Evolutionary conservation across 148 eudicot species (phyloP).

Genomic region (Vaccinium darrowii): DNA sequence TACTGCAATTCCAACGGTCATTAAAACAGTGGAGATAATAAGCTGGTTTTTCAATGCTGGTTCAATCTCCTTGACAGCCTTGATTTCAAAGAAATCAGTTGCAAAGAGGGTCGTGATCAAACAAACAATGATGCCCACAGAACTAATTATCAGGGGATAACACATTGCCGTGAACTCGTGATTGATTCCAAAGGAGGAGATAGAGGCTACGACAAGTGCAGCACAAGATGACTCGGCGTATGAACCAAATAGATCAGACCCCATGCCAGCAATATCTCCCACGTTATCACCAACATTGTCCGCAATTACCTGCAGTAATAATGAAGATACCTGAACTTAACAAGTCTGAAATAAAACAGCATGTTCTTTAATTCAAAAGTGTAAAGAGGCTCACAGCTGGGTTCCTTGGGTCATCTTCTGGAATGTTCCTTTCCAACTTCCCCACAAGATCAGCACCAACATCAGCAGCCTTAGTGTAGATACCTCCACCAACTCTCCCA

Average conservation of each 20-base stretch:
- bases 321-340: not conserved
- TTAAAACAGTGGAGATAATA: conserved; percentile 71
- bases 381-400: conserved; percentile 61
- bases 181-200: conserved; percentile 60
- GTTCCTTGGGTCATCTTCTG: conserved; percentile 84
- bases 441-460: conserved; percentile 96
- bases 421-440: conserved; percentile 83
- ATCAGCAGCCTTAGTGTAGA: conserved; percentile 91
- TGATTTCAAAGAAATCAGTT: conserved; percentile 73
- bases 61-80: conserved; percentile 69
- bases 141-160: conserved; percentile 58
- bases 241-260: conserved; percentile 73
- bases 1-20: conserved; percentile 74
- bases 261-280: conserved; percentile 86
- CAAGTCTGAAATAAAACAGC: not conserved
- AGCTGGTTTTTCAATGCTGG: conserved; percentile 78
- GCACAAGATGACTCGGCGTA: conserved; percentile 68
- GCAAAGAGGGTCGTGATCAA: conserved; percentile 76
- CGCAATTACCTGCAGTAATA: conserved; percentile 59
- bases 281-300: conserved; percentile 79
- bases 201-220: conserved; percentile 68
- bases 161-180: conserved; percentile 64
- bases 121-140: conserved; percentile 61
- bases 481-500: conserved; percentile 90
- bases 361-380: not conserved